phyloP scores from a whole-genome alignment of 176 grass and related monocot species.

The Rhipidocladum racemiflorum region DNA sequence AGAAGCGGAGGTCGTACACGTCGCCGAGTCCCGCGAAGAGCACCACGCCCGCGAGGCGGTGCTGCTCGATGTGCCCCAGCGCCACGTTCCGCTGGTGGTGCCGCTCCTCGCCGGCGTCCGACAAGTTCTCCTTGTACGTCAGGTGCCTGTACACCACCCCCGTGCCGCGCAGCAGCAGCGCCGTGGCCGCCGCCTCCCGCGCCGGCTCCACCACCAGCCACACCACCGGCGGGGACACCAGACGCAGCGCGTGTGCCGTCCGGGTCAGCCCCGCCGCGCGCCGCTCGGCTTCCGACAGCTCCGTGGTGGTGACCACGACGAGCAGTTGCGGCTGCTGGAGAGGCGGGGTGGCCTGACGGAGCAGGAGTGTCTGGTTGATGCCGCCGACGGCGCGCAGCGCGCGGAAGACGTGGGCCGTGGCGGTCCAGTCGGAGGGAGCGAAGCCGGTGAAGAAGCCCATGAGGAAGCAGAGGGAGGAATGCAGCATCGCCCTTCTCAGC shows the following conservation, averaged over 20 bases:
- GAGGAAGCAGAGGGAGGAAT: conserved; percentile 80
- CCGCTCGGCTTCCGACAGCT: conserved; percentile 30
- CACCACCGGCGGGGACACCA: conserved; percentile 70
- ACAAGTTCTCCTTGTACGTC: conserved; percentile 62
- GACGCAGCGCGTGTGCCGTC: conserved; percentile 55
- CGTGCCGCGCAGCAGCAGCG: conserved; percentile 55
- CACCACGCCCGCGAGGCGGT: conserved; percentile 62
- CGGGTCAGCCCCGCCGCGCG: conserved; percentile 52
- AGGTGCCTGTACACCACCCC: conserved; percentile 72
- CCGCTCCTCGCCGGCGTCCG: conserved; percentile 29
- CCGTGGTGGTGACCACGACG: conserved; percentile 61
- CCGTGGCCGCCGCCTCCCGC: conserved; percentile 39
- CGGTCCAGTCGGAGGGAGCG: conserved; percentile 46
- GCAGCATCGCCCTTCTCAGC: conserved; percentile 53
- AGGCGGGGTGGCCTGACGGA: not conserved
- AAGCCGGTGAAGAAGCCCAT: conserved; percentile 60
- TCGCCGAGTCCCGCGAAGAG: conserved; percentile 60
- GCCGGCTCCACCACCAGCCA: conserved; percentile 83
- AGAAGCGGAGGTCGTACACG: conserved; percentile 64
- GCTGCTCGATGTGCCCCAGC: conserved; percentile 64
- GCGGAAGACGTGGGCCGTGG: conserved; percentile 10
- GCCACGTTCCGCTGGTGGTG: conserved; percentile 78
- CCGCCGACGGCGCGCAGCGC: conserved; percentile 26
- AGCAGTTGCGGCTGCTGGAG: conserved; percentile 31
- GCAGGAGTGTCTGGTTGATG: not conserved